Conservation (phyloP, 441 rosid genomes). For the Corymbia calophylla region DNA sequence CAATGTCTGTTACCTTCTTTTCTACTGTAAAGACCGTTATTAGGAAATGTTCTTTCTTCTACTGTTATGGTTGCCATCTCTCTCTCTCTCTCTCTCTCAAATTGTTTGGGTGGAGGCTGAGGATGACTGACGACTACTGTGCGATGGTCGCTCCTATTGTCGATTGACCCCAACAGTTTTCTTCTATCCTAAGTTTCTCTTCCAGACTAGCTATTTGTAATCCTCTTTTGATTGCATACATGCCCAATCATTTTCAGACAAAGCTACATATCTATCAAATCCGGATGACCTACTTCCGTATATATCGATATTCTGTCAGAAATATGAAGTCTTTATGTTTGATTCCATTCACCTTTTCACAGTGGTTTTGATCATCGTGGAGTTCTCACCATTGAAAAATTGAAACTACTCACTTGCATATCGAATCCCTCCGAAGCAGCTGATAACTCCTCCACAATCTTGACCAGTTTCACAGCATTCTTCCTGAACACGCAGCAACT, state of each 20-base stretch:
- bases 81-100: no score
- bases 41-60: neutral
- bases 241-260: neutral
- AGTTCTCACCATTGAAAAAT: neutral
- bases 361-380: neutral
- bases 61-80: neutral
- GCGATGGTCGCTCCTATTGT: neutral
- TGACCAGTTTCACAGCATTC: constrained; percentile 38
- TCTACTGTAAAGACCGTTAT: neutral
- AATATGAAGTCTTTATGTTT: neutral
- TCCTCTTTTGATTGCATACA: neutral
- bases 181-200: neutral
- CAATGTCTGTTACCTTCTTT: neutral
- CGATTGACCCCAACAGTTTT: neutral
- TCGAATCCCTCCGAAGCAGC: constrained; percentile 31
- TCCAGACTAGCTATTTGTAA: neutral
- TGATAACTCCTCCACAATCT: constrained; percentile 17
- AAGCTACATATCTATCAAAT: neutral
- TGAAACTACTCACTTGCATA: constrained; percentile 39
- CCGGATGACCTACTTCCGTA: neutral
- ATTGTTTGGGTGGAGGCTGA: no score
- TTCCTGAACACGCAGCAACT: constrained; percentile 57
- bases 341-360: neutral
- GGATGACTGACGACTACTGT: neutral
- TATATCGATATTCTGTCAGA: neutral